Percentiles rank a stretch among this genome's conserved stretches.
These are phyloP conservation scores for Bathelium albidoporum DNA, from an alignment of 495 filamentous ascomycete species.

Conservation along the genomic window DNA sequence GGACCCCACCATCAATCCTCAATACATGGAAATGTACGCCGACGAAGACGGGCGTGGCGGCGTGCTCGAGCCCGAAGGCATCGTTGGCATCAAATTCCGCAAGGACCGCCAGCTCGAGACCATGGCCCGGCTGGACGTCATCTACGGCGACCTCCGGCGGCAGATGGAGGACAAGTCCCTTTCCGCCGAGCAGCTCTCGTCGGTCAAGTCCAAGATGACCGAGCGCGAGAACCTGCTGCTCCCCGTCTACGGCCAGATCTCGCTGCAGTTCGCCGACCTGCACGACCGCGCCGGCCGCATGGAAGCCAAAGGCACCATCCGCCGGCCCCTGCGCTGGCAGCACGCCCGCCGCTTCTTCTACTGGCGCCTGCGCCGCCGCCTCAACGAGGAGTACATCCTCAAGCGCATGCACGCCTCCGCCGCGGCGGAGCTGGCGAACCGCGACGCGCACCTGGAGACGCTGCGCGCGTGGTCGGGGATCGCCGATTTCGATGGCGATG, in stretches of 20 bases:
- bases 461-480: slow-evolving; percentile 72
- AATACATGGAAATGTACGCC: slow-evolving; percentile 99
- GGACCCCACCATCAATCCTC: slow-evolving; percentile 93
- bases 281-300: slow-evolving; percentile 97
- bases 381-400: slow-evolving; percentile 93
- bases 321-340: slow-evolving; percentile 70
- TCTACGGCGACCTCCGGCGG: slow-evolving; percentile 74
- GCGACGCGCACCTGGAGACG: slow-evolving; percentile 46
- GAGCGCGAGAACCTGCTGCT: slow-evolving; percentile 80
- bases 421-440: slow-evolving; percentile 27
- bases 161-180: slow-evolving; percentile 57
- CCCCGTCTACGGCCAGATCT: slow-evolving; percentile 87
- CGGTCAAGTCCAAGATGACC: slow-evolving; percentile 77
- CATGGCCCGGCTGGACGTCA: slow-evolving; percentile 85
- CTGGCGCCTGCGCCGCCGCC: slow-evolving; percentile 93
- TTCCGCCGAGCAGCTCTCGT: slow-evolving; percentile 58
- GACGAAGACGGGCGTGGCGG: slow-evolving; percentile 92
- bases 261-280: slow-evolving; percentile 89
- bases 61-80: slow-evolving; percentile 96
- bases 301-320: slow-evolving; percentile 93
- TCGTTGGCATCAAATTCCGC: slow-evolving; percentile 95
- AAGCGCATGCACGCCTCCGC: slow-evolving; percentile 64
- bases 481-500: slow-evolving; percentile 59
- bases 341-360: slow-evolving; percentile 98
- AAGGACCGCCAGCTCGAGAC: slow-evolving; percentile 96